Conservation (phyloP, 192 early-diverging fungal species). For the Coemansia aciculifera region DNA sequence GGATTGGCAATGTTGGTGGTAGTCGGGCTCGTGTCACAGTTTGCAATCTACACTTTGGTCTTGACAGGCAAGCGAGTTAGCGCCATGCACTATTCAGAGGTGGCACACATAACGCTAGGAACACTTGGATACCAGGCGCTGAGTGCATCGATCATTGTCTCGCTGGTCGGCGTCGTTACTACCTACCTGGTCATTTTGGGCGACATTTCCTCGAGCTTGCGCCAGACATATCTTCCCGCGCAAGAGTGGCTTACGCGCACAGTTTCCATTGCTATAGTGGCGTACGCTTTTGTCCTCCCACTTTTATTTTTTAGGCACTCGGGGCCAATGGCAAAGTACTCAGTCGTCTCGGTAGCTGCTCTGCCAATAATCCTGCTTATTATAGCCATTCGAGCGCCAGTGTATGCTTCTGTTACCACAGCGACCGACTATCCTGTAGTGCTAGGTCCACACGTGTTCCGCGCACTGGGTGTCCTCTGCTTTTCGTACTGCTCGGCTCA, state of each 20-base stretch:
- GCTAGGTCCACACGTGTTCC: slow-evolving; percentile 61
- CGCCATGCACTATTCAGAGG: slow-evolving; percentile 58
- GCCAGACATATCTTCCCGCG: slow-evolving; percentile 24
- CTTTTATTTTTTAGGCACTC: slow-evolving; percentile 62
- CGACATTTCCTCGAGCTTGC: slow-evolving; percentile 24
- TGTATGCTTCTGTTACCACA: slow-evolving; percentile 33
- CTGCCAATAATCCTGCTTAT: slow-evolving; percentile 62
- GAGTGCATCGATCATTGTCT: slow-evolving; percentile 60
- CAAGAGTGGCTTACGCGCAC: slow-evolving; percentile 12
- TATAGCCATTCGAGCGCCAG: slow-evolving; percentile 57
- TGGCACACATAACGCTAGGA: slow-evolving; percentile 58
- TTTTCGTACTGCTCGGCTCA: slow-evolving; percentile 68
- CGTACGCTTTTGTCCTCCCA: slow-evolving; percentile 49
- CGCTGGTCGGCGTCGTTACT: slow-evolving; percentile 55
- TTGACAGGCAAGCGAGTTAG: slow-evolving; percentile 54
- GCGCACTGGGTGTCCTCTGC: slow-evolving; percentile 63
- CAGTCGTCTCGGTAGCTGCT: slow-evolving; percentile 58
- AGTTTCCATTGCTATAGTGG: slow-evolving; percentile 14
- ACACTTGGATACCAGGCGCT: slow-evolving; percentile 57
- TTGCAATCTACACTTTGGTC: slow-evolving; percentile 61
- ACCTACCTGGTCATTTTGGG: slow-evolving; percentile 43
- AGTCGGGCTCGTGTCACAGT: slow-evolving; percentile 55
- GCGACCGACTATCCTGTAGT: slow-evolving; percentile 1
- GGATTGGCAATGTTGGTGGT: slow-evolving; percentile 58
- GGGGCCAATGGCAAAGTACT: slow-evolving; percentile 59